phyloP scores from a whole-genome alignment of 257 asterid genomes.

The Gentiana straminea region DNA sequence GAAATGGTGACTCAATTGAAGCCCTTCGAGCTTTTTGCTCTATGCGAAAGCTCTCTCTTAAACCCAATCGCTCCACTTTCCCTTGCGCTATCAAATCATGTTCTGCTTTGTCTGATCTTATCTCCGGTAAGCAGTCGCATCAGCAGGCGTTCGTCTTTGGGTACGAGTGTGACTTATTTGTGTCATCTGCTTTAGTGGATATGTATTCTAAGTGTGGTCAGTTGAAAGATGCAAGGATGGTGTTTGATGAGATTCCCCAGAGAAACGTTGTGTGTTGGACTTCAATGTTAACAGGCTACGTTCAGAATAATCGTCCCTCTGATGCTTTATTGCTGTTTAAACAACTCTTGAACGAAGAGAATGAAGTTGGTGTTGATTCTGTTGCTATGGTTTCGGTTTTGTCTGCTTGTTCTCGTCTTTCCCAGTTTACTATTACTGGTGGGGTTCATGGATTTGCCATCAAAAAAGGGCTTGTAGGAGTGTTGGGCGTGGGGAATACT shows the following conservation, averaged over 20 bases:
- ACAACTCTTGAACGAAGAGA: constrained; percentile 39
- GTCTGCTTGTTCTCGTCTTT: constrained; percentile 70
- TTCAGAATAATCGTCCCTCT: constrained; percentile 39
- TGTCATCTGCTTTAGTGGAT: constrained; percentile 70
- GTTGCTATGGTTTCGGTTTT: constrained; percentile 63
- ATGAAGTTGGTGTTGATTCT: constrained; percentile 39
- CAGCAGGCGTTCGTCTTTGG: constrained; percentile 74
- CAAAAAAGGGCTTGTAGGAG: constrained; percentile 52
- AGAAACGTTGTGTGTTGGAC: constrained; percentile 95
- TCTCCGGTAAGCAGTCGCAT: constrained; percentile 78
- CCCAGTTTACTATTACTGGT: constrained; percentile 40
- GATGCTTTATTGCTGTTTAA: constrained; percentile 71
- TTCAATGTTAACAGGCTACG: constrained; percentile 73
- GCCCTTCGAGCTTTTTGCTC: constrained; percentile 78
- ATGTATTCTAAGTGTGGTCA: constrained; percentile 77
- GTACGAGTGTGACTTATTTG: constrained; percentile 49
- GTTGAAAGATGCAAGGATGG: constrained; percentile 42
- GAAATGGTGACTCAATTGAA: constrained; percentile 69
- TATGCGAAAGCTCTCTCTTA: constrained; percentile 67
- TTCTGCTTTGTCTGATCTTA: constrained; percentile 61
- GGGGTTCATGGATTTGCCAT: constrained; percentile 65
- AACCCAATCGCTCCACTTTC: constrained; percentile 70
- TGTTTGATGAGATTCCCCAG: constrained; percentile 70
- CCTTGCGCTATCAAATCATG: constrained; percentile 88
- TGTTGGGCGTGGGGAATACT: constrained; percentile 53